Evolutionary conservation across 192 early-diverging fungal species (phyloP).

Genomic region (Podila clonocystis): DNA sequence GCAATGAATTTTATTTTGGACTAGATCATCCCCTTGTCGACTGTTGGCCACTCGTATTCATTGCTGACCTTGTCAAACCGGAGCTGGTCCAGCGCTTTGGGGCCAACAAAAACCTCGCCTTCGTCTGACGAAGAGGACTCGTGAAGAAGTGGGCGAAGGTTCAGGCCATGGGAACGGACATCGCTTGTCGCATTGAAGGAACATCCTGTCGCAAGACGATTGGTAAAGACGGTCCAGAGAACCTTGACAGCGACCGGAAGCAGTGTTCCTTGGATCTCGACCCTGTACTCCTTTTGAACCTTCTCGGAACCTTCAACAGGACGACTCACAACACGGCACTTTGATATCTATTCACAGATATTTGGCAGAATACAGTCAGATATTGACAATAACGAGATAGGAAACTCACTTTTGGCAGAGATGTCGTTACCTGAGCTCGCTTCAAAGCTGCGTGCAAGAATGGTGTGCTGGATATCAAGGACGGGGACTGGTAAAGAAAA

Average conservation of each 20-base stretch:
- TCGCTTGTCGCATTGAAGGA: slow-evolving; percentile 16
- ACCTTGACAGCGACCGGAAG: slow-evolving; percentile 17
- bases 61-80: slow-evolving; percentile 6
- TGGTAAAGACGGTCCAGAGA: slow-evolving; percentile 2
- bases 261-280: slow-evolving; percentile 32
- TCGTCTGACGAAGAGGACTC: neutral
- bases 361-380: too few relatives aligned
- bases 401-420: too few relatives aligned
- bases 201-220: slow-evolving; percentile 13
- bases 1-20: too few relatives aligned
- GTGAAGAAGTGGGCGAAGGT: slow-evolving; percentile 11
- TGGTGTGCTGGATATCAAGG: slow-evolving; percentile 18
- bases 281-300: slow-evolving; percentile 36
- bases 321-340: slow-evolving; percentile 25
- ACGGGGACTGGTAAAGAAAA: slow-evolving; percentile 36
- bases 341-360: slow-evolving; percentile 17
- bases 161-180: slow-evolving; percentile 31
- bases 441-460: slow-evolving; percentile 40
- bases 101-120: neutral
- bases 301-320: slow-evolving; percentile 19
- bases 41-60: too few relatives aligned
- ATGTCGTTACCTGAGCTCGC: slow-evolving; percentile 14
- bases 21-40: too few relatives aligned
- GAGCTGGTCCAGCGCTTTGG: slow-evolving; percentile 36
- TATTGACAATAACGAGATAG: too few relatives aligned